Conservation (phyloP, 192 early-diverging fungal species). For the Backusella morwellensis region DNA sequence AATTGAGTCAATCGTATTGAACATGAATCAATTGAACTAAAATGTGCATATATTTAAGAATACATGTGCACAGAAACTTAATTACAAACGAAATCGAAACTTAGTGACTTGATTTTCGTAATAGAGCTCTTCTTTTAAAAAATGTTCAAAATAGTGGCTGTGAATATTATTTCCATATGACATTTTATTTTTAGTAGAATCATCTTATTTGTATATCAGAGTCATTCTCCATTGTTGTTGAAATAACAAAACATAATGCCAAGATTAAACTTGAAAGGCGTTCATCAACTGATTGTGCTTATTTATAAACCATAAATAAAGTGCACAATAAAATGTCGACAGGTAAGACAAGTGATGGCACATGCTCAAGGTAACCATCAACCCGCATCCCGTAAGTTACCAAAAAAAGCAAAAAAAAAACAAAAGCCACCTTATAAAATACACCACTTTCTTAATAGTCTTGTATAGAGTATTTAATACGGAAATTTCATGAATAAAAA, state of each 20-base stretch:
- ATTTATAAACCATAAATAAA: neutral
- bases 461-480: neutral
- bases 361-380: neutral
- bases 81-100: too few relatives aligned
- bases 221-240: neutral
- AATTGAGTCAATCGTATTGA: too few relatives aligned
- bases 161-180: neutral
- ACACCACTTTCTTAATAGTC: neutral
- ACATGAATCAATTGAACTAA: too few relatives aligned
- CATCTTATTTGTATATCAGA: neutral
- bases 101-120: neutral
- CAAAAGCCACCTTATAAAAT: neutral
- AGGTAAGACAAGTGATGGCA: constrained; percentile 9
- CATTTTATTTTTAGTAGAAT: neutral
- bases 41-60: too few relatives aligned
- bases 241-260: neutral
- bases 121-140: neutral
- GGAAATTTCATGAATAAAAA: neutral
- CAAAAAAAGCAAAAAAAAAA: neutral
- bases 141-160: neutral
- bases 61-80: too few relatives aligned
- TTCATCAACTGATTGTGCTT: neutral
- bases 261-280: neutral
- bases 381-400: neutral
- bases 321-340: neutral